Base-by-base conservation (phyloP, 2,329 filamentous ascomycete species). In the Seiridium cupressi region DNA sequence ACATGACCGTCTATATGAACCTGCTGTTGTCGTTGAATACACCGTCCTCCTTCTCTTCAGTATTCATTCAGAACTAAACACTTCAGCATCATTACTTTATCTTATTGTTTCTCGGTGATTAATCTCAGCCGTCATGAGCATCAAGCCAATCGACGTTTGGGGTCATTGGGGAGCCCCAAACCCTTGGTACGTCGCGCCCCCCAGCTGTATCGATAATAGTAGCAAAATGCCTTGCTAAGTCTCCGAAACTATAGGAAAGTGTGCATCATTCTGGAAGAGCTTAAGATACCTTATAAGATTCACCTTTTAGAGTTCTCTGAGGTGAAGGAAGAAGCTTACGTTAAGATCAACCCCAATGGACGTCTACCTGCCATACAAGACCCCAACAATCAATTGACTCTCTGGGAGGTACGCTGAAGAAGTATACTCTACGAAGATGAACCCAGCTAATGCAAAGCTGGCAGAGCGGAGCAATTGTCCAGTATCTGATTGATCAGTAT, bases 401-500 rank as follows among this genome's bases (percentile, higher is more conserved):
- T 80, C 44, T 83, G 79, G 78, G 80, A 83, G 35, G 49, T 53
- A 53, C 32, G 11, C 5, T 38, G 1, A 26, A 6, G n/a, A 26
- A 13, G 6, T 5, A 26, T 26, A 49, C 1, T 1, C 31, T 4
- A 49, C 18, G 18, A 1, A 38, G 9, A 1, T 1, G 35, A 10
- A 36, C 2, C 2, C 13, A 1, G n/a, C 49, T 36, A 34, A 53
- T 9, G 11, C 38, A 8, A 2, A 36, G 11, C 10, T 49, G 9
- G 10, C 2, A 53, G 67, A 78, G 75, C 18, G 78, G 77, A 31
- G 80, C 81, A n/a, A 80, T 81, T 65, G 63, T 83, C 60, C 72
- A 78, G 59, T 83, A 83, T 61, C 65, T 82, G 10, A 63, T 77
- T 58, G 74, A 77, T 44, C 68, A 65, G 8, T 82, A 81, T 69